These are phyloP conservation scores for Pugionium dolabratum DNA, from an alignment of 345 rosid genomes.

Conservation along the genomic window DNA sequence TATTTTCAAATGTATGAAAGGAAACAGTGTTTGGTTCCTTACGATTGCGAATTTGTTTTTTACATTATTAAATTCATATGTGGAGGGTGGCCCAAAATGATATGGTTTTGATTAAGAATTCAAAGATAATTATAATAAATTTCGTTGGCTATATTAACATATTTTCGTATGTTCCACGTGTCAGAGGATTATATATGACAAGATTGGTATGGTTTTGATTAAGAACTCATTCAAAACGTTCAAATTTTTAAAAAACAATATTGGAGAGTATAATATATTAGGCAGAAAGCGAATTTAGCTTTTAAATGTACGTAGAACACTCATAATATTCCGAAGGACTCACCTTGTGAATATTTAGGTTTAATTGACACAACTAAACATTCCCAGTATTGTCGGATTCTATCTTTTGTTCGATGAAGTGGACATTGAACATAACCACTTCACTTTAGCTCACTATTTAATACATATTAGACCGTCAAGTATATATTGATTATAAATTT, in stretches of 20 bases:
- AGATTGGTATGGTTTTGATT: constrained; percentile 22
- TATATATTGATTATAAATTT: no score
- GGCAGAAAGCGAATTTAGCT: constrained; percentile 2
- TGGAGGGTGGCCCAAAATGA: constrained; percentile 31
- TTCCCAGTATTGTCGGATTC: constrained; percentile 24
- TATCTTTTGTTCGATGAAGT: neutral
- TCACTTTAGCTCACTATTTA: neutral
- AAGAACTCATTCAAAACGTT: neutral
- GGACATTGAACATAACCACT: neutral
- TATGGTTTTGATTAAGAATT: neutral
- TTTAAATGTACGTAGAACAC: neutral
- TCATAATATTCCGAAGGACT: constrained; percentile 19
- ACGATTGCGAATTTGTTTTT: neutral
- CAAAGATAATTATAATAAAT: constrained; percentile 14
- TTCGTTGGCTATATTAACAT: neutral
- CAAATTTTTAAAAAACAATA: neutral
- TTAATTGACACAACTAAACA: constrained; percentile 21
- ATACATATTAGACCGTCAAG: no score
- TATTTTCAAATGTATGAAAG: no score
- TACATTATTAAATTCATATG: constrained; percentile 4
- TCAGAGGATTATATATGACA: constrained; percentile 10
- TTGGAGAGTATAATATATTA: constrained; percentile 16
- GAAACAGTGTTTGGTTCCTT: neutral
- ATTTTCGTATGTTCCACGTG: constrained; percentile 13
- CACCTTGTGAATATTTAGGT: constrained; percentile 22